Conservation (phyloP, 805 yeast species). For the Pachysolen tannophilus region DNA sequence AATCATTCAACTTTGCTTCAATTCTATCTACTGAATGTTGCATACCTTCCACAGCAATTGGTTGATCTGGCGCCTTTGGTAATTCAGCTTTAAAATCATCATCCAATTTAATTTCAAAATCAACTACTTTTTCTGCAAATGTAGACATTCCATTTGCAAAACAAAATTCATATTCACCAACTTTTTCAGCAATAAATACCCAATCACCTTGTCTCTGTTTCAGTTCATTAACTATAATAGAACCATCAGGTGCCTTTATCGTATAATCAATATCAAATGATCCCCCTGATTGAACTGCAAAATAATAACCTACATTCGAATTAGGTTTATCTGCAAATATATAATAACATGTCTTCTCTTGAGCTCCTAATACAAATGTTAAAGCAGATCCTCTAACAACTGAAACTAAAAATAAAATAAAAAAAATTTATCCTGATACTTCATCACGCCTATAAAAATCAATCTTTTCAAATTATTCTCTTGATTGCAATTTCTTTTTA, state of each 20-base stretch:
- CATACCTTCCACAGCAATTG: constrained; percentile 49
- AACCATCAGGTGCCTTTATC: constrained; percentile 50
- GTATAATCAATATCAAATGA: constrained; percentile 72
- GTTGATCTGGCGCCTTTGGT: constrained; percentile 50
- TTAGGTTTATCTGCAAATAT: constrained; percentile 53
- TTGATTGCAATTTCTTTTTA: no score
- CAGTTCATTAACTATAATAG: constrained; percentile 41
- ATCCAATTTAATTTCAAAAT: constrained; percentile 63
- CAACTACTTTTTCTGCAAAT: constrained; percentile 74
- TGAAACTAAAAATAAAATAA: constrained; percentile 10
- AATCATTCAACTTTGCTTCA: constrained; percentile 48
- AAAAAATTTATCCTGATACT: no score
- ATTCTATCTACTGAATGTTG: constrained; percentile 46
- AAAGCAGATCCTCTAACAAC: constrained; percentile 46
- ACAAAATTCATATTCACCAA: constrained; percentile 85
- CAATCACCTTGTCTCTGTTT: constrained; percentile 78
- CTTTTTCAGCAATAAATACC: constrained; percentile 51
- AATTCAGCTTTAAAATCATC: constrained; percentile 52
- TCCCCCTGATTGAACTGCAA: constrained; percentile 80
- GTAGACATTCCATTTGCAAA: constrained; percentile 77
- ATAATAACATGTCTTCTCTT: constrained; percentile 65
- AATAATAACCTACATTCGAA: constrained; percentile 63
- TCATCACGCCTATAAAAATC: no score
- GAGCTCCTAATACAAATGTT: constrained; percentile 70
- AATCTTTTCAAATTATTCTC: no score